phyloP scores from a whole-genome alignment of 805 yeast genomes.

The Wickerhamiella siamensis region DNA sequence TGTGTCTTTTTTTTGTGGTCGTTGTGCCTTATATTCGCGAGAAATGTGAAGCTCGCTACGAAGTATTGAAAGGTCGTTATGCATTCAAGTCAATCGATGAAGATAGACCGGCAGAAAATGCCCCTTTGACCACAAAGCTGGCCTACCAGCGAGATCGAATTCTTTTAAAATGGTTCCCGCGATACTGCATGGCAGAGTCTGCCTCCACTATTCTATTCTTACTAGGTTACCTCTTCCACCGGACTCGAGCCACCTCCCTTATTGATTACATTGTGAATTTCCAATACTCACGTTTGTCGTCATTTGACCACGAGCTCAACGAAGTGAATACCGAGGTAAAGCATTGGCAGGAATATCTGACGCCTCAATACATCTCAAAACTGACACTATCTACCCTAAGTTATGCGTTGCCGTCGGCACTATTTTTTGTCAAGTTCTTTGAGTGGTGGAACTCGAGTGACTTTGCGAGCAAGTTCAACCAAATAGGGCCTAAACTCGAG shows the following conservation, averaged over 20 bases:
- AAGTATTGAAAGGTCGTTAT: slow-evolving; percentile 44
- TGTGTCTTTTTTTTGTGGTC: slow-evolving; percentile 39
- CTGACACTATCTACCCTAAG: slow-evolving; percentile 6
- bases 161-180: slow-evolving; percentile 51
- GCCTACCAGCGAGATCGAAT: slow-evolving; percentile 19
- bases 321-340: slow-evolving; percentile 5
- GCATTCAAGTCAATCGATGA: slow-evolving; percentile 34
- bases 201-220: slow-evolving; percentile 42
- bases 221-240: slow-evolving; percentile 53
- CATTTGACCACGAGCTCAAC: slow-evolving; percentile 16
- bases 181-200: slow-evolving; percentile 33
- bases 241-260: slow-evolving; percentile 45
- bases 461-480: slow-evolving; percentile 30
- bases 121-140: slow-evolving; percentile 18
- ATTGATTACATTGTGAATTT: slow-evolving; percentile 47
- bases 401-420: slow-evolving; percentile 61
- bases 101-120: slow-evolving; percentile 16
- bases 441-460: slow-evolving; percentile 90
- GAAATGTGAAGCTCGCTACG: slow-evolving; percentile 51
- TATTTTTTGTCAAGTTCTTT: slow-evolving; percentile 65
- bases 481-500: slow-evolving; percentile 10
- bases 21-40: slow-evolving; percentile 56
- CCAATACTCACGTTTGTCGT: slow-evolving; percentile 46
- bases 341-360: slow-evolving; percentile 1
- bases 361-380: not conserved